Conservation (phyloP, 169 alveolate genomes). For the Plasmodium knowlesi region DNA sequence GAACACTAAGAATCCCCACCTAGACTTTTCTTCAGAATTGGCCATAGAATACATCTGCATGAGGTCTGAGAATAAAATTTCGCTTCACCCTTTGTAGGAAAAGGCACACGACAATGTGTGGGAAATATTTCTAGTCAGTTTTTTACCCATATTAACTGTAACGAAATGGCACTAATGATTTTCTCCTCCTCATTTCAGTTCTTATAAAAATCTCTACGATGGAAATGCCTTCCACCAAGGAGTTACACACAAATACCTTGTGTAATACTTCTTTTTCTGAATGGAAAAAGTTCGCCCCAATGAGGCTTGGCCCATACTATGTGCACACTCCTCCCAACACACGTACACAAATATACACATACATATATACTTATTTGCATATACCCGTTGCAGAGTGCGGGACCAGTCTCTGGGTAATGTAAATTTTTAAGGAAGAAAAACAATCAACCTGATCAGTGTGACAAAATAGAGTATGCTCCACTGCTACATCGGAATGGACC, state of each 20-base stretch:
- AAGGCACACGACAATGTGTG: background rate
- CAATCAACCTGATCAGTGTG: background rate
- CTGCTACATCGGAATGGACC: background rate
- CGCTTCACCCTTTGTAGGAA: background rate
- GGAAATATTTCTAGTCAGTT: background rate
- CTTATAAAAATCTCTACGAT: conserved; percentile 54
- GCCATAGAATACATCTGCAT: conserved; percentile 59
- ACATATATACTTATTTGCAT: background rate
- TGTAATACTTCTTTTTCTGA: conserved; percentile 20
- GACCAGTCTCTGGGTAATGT: conserved; percentile 57
- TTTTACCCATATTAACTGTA: background rate
- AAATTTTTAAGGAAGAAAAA: background rate
- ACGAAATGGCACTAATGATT: background rate
- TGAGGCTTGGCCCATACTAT: background rate
- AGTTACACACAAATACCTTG: conserved; percentile 71
- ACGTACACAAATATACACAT: background rate
- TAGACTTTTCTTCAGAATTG: conserved; percentile 38
- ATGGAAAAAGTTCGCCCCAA: background rate
- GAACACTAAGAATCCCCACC: conserved; percentile 38
- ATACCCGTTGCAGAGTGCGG: conserved; percentile 18
- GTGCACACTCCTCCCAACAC: background rate
- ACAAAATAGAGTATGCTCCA: background rate
- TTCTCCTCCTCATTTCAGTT: conserved; percentile 26
- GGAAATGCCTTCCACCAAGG: conserved; percentile 73
- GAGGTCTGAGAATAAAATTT: conserved; percentile 17